Base-by-base conservation (phyloP, 2,329 filamentous ascomycete genomes). In the Beauveria sp. region DNA sequence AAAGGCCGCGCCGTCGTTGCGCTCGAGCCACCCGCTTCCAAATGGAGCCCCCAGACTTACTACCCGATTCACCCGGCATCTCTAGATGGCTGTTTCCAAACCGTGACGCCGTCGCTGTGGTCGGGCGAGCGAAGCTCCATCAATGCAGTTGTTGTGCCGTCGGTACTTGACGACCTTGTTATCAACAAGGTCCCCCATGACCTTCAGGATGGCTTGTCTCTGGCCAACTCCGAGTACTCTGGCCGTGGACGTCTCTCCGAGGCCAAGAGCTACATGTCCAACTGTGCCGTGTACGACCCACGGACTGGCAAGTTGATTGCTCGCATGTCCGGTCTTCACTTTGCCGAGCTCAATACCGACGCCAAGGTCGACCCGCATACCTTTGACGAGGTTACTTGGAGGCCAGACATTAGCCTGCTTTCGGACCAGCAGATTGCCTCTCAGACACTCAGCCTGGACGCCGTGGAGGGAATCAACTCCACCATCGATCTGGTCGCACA, bases 401-500 rank as follows among this genome's bases (percentile, higher is more conserved):
- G 67, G 49, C 62, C 69, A 2, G 69, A 71, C 28, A 54, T 71
- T 10, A 38, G 63, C 0, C 40, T 69, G 20, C 26, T 69, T 7
- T 65, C 52, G 6, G 1, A 6, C 18, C 49, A 61, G 20, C 40
- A 56, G 22, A 26, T 57, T 12, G 26, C 54, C 3, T 43, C 53
- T 2, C 40, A 45, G 14, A 28, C 34, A 3, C 43, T 46, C 3
- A 22, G 54, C 12, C 54, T 57, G 1, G 54, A 57, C 10, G 14
- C 34, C 20, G 49, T 8, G 18, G 43, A 26, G 10, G 54, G 30
- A 20, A 26, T 64, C 34, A 38, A 64, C 22, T 14, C 24, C 1
- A 47, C 74, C 1, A 58, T 78, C 6, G 70, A 77, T 53, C 61
- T 75, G 0, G 58, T 75, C 1, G 72, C 69, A 0, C 72, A 77